Evolutionary conservation across 1,284 basidiomycete species (phyloP), one percentile per base, ranked within the genome.

Genomic region (Ceratobasidium sp.): DNA sequence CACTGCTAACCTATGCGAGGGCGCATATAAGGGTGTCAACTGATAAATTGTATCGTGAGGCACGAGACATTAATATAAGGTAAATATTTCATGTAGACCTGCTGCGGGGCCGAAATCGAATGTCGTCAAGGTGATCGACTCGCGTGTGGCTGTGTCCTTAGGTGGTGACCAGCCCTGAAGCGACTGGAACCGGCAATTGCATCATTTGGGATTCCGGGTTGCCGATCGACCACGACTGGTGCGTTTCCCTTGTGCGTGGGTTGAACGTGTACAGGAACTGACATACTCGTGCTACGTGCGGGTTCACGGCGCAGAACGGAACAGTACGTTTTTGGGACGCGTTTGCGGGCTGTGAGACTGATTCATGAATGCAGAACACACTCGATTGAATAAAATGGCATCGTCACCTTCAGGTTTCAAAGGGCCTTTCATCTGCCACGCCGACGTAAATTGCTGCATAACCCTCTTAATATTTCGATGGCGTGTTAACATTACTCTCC

Each of bases 41-140:
- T 47, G 1, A 9, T 44, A 14, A 19, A 22, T 27, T 27, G 4
- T 47, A 45, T n/a, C 24, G 17, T 7, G 27, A 24, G 11, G 17
- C 15, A 33, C 36, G 11, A 17, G 17, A 7, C 24, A 27, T 41
- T 15, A 44, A 41, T 44, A 41, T 62, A 33, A 3, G 41, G 17
- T 36, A 17, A 36, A 22, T 66, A 66, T 66, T n/a, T n/a, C n/a
- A 66, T 66, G 64, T 48, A 29, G 24, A 19, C 19, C n/a, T 51
- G 29, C 17, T 9, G 64, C n/a, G 1, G 33, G 29, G 19, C 7
- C n/a, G 48, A 33, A 51, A 31, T 48, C 41, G 47, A n/a, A n/a
- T 66, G 69, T 73, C 57, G 57, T 53, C 59, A 73, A 73, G 69
- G 69, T 60, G 47, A 73, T 73, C 59, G 19, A 44, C 24, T 33